Evolutionary conservation across 1,139 yeast genomes (phyloP), one percentile per base, ranked within the genome.

Genomic region (Zygoascus sp.): DNA sequence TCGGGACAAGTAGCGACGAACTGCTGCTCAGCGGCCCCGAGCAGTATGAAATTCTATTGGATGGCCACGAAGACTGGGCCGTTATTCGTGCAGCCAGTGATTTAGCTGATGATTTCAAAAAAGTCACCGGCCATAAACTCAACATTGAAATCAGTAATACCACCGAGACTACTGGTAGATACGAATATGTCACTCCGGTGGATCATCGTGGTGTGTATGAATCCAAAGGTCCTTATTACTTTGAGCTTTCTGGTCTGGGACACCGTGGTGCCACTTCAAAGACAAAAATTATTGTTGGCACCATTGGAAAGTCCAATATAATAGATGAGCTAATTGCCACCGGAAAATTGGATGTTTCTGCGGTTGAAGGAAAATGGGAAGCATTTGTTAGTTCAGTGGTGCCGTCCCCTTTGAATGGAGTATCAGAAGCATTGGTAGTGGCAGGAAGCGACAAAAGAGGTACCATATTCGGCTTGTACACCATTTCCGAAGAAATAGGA

Each of bases 371-470:
- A 32, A 35, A 53, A 32, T 53, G 56, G 56, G 56, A 53, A 35
- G 43, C 54, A 21, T 51, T 42, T 36, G 36, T 32, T 9, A 44
- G 46, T 8, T 39, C 37, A 16, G 21, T 53, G 8, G 52, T 53
- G 8, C 44, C 40, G 10, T 20, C 43, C 16, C 56, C 55, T 3
- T 16, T 44, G 11, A 46, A 51, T 7, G 50, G 50, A 2, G 54
- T 52, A 15, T 10, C 44, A 8, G 43, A 39, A 23, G 57, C 57
- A 7, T 30, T 54, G 37, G 54, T 53, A 8, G 48, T 54, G 35
- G 54, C 50, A 16, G 57, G 57, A 27, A 45, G 50, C 30, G 57
- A 53, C 40, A 49, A 47, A 28, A 40, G 57, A 40, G 57, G 54
- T 22, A 48, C 57, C 1, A 53, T 49, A 8, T 53, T 45, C 37